Base-by-base conservation (phyloP, 116 monocot genomes). In the Zostera marina region DNA sequence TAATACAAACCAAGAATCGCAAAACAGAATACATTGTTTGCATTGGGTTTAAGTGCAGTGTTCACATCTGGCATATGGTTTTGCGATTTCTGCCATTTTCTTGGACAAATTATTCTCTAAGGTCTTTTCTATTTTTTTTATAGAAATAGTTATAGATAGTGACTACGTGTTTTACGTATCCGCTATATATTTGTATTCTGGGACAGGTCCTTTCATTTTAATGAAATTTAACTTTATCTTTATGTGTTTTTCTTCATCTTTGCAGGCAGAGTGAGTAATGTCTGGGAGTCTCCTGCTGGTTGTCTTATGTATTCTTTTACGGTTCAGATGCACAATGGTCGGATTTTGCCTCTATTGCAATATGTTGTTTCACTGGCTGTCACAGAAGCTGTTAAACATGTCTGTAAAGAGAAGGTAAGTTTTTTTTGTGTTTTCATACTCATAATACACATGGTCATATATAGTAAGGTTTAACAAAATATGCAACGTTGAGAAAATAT, bases 301-400 rank as follows among this genome's bases (percentile, higher is more conserved):
- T 94, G 88, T 66, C 84, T 94, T 47, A 55, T 94, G 71, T 84
- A 81, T 73, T 94, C 93, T 13, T 88, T 81, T 64, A 84, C 84
- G 8, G 44, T 88, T 58, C 74, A 94, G 77, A 94, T 84, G 84
- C 70, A 81, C 47, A 81, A 94, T 73, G 93, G 88, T 25, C 73
- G 54, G 41, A 79, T 77, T 60, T 63, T 94, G 60, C 93, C 93
- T 43, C 77, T 88, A 11, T 58, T 94, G 67, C 93, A 94, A 65
- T 94, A 88, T 59, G 75, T 88, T 45, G 79, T 84, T 13, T 94
- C 77, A 44, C 93, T 94, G 9, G 88, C 88, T 13, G 53, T 94
- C 19, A 84, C 75, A 52, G 93, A 88, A 55, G 79, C 81, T 43
- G 67, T 88, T 41, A 88, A 84, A 59, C 75, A 74, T 41, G 16